Percentiles rank a stretch among this genome's conserved stretches.
These are phyloP conservation scores for Carex littledalei DNA, from an alignment of 176 grass and related monocot species.

Conservation along the genomic window DNA sequence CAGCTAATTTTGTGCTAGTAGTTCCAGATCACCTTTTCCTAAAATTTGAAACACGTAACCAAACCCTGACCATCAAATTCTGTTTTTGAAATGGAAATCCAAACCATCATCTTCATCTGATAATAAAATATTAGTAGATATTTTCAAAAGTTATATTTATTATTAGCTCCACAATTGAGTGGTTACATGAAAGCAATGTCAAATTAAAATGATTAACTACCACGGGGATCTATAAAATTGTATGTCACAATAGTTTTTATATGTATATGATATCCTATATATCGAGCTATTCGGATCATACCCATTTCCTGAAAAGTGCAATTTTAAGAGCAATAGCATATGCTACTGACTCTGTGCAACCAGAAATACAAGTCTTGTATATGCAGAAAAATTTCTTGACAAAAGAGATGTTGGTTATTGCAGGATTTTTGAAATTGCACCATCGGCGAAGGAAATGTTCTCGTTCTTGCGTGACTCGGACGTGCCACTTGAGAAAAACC, in stretches of 20 bases:
- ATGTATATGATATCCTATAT: not conserved
- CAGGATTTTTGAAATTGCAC: conserved; percentile 71
- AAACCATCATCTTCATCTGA: not conserved
- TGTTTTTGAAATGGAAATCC: too few species aligned
- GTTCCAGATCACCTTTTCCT: not conserved
- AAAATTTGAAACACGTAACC: not conserved
- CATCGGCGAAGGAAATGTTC: conserved; percentile 54
- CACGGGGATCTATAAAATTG: not conserved
- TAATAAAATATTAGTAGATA: not conserved
- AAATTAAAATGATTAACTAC: not conserved
- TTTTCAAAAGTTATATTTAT: not conserved
- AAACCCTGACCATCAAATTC: too few species aligned
- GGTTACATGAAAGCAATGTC: not conserved
- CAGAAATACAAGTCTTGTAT: not conserved
- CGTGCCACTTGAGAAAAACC: conserved; percentile 60
- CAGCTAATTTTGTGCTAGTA: not conserved
- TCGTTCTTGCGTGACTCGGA: conserved; percentile 48
- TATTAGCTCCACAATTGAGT: not conserved
- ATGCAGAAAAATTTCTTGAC: not conserved
- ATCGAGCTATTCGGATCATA: not conserved
- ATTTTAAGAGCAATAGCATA: not conserved
- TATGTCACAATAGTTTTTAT: not conserved
- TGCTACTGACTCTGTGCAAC: not conserved
- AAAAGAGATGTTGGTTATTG: not conserved
- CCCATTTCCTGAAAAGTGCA: not conserved